Evolutionary conservation across 2,329 filamentous ascomycete species (phyloP).

Genomic region (Fusarium napiforme): DNA sequence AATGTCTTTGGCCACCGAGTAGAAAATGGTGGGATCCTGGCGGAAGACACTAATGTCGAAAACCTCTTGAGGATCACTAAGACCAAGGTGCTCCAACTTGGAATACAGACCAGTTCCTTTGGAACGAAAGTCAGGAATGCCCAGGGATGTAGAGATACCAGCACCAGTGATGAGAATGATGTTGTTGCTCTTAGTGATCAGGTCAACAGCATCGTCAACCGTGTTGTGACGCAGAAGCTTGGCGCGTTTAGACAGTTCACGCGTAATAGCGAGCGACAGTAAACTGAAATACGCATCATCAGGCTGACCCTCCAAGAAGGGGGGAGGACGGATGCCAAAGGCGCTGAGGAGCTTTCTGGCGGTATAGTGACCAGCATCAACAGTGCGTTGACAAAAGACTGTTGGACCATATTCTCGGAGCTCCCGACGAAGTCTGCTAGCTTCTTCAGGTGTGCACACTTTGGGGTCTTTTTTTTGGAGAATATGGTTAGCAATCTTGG

Average conservation of each 20-base stretch:
- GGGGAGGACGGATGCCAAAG: slow-evolving; percentile 80
- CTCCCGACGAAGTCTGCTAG: slow-evolving; percentile 73
- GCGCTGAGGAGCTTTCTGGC: slow-evolving; percentile 87
- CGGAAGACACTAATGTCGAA: slow-evolving; percentile 92
- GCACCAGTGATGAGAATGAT: slow-evolving; percentile 95
- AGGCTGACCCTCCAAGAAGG: slow-evolving; percentile 72
- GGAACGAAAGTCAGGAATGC: slow-evolving; percentile 96
- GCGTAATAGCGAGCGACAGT: slow-evolving; percentile 79
- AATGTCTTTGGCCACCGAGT: slow-evolving; percentile 90
- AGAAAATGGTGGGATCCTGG: slow-evolving; percentile 89
- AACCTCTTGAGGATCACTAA: slow-evolving; percentile 89
- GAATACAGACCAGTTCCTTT: slow-evolving; percentile 93
- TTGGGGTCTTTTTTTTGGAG: slow-evolving; percentile 52
- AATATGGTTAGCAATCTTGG: slow-evolving; percentile 10
- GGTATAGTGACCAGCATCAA: slow-evolving; percentile 75
- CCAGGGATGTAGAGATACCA: slow-evolving; percentile 94
- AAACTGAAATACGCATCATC: slow-evolving; percentile 81
- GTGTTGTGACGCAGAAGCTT: slow-evolving; percentile 86
- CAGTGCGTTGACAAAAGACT: slow-evolving; percentile 78
- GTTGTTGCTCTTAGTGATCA: slow-evolving; percentile 80
- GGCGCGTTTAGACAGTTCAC: slow-evolving; percentile 83
- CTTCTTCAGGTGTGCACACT: slow-evolving; percentile 75
- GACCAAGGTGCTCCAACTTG: slow-evolving; percentile 80
- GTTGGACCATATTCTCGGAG: slow-evolving; percentile 81
- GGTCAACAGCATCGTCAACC: slow-evolving; percentile 83